phyloP scores from a whole-genome alignment of 345 rosid genomes.

The Lumnitzera littorea region DNA sequence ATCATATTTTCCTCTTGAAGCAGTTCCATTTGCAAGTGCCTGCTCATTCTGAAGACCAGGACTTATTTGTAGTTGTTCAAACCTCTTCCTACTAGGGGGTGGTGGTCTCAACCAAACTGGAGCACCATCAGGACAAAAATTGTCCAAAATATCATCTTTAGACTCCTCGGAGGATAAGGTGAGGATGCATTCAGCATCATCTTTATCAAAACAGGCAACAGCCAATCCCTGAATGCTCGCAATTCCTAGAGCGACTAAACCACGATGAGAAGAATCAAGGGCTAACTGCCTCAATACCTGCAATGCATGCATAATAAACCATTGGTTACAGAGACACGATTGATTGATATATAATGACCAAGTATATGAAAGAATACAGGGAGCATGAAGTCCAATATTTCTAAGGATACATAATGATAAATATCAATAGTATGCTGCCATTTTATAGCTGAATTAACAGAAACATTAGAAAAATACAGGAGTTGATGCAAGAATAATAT shows the following conservation, averaged over 20 bases:
- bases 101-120: conserved; percentile 45
- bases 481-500: neutral
- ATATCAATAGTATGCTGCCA: too few species aligned
- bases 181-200: conserved; percentile 34
- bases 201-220: conserved; percentile 43
- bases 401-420: too few species aligned
- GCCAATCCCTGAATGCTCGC: conserved; percentile 48
- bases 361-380: too few species aligned
- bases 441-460: too few species aligned
- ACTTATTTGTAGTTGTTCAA: conserved; percentile 14
- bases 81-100: conserved; percentile 33
- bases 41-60: conserved; percentile 2
- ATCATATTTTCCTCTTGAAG: neutral
- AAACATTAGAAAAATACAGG: too few species aligned
- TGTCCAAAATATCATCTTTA: conserved; percentile 5
- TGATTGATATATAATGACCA: too few species aligned
- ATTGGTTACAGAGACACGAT: neutral
- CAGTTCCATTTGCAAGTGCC: conserved; percentile 17
- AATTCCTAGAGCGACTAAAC: conserved; percentile 42
- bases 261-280: conserved; percentile 32
- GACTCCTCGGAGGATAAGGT: conserved; percentile 25
- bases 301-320: neutral
- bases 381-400: too few species aligned
- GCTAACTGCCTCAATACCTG: conserved; percentile 46
- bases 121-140: conserved; percentile 3